Evolutionary conservation across 2,329 filamentous ascomycete species (phyloP), one percentile per base, ranked within the genome.

Genomic region (Alternaria conjuncta): DNA sequence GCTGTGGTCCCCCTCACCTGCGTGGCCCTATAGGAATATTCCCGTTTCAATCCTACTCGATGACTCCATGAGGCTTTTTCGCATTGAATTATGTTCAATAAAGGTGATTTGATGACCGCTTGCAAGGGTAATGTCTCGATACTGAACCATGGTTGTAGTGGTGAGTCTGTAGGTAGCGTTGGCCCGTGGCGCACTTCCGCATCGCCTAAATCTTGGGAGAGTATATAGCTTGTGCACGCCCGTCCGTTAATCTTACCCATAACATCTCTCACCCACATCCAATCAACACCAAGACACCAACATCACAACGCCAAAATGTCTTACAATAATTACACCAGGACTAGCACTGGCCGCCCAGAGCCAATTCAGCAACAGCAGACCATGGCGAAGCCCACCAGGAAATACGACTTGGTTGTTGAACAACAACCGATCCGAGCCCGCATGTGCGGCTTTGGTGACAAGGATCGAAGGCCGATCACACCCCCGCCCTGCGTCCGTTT

Each of bases 391-490:
- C 15, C 32, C 25, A 43, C 20, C 12, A 54, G 57, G 23, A 32
- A 20, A 45, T 63, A 80, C 79, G 91, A 89, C 65, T 86, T 97
- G 55, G 85, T 90, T 69, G 93, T 97, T 64, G 89, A 92, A 70
- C 96, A 99, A 83, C 94, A 98, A 80, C 96, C 96, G 55, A 87
- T 93, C 73, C 89, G 96, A 73, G 96, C 96, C 69, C 92, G 96
- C 65, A 98, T 98, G 96, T 99, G 96, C 83, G 96, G 96, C 8
- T 99, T 98, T 82, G 96, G 96, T 66, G 96, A 99, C 84, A 99
- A 97, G 92, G 96, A 99, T 80, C 92, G 96, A 69, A 88, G 96
- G 68, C 96, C 96, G 25, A 97, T 99, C 72, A 98, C 96, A 26
- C 95, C 96, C 13, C 96, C 96, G 21, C 95, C 96, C 4, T 97